Percentiles rank a stretch among this genome's conserved stretches.
These are phyloP conservation scores for Nicotiana tabacum DNA, from an alignment of 257 asterid species.

Conservation along the genomic window DNA sequence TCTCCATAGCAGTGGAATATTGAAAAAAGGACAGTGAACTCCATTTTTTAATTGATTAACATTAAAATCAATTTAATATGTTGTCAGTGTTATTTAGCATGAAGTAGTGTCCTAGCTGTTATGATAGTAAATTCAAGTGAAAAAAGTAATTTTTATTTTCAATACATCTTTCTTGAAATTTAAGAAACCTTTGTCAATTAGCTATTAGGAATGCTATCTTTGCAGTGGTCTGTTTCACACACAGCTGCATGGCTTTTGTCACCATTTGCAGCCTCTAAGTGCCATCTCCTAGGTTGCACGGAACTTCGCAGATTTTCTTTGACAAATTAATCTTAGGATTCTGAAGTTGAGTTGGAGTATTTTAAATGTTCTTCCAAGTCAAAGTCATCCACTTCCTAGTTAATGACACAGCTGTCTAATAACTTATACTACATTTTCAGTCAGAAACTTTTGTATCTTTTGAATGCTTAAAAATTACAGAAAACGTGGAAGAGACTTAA, in stretches of 20 bases:
- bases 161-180: neutral
- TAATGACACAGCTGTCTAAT: neutral
- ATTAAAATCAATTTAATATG: neutral
- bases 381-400: neutral
- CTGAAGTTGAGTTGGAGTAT: neutral
- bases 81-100: neutral
- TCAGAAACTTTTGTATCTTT: too few relatives aligned
- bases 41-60: neutral
- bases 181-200: neutral
- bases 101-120: neutral
- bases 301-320: neutral
- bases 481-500: too few relatives aligned
- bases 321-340: neutral
- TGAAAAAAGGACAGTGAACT: neutral
- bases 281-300: neutral
- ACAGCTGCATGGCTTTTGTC: neutral
- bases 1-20: neutral
- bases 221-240: neutral
- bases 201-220: neutral
- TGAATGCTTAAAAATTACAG: too few relatives aligned
- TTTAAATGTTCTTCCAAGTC: neutral
- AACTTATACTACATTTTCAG: neutral
- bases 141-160: neutral
- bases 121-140: neutral
- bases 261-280: neutral